Evolutionary conservation across 1,284 basidiomycete species (phyloP).

Genomic region (Papiliotrema flavescens): DNA sequence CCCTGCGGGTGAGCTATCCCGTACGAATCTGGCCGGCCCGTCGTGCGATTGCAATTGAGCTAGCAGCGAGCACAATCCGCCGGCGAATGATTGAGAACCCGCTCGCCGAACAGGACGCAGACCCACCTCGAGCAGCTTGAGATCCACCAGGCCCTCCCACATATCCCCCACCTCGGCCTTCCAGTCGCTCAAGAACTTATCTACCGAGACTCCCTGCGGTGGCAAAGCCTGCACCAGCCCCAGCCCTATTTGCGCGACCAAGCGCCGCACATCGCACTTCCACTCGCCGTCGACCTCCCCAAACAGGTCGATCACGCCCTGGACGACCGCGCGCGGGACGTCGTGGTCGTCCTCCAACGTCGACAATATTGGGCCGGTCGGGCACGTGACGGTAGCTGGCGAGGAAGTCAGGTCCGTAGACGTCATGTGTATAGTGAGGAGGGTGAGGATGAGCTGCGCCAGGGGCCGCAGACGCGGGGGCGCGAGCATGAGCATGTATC

Average conservation of each 20-base stretch:
- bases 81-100: not conserved
- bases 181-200: constrained; percentile 65
- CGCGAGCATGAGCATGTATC: constrained; percentile 53
- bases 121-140: constrained; percentile 65
- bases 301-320: constrained; percentile 74
- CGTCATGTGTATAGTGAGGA: constrained; percentile 52
- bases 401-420: not conserved
- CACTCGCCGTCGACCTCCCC: constrained; percentile 54
- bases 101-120: not conserved
- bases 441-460: constrained; percentile 65
- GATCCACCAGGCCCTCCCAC: constrained; percentile 59
- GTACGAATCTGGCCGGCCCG: too few relatives aligned
- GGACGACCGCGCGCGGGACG: constrained; percentile 58
- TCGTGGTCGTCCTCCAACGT: constrained; percentile 71
- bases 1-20: constrained; percentile 54
- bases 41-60: too few relatives aligned
- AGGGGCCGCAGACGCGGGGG: constrained; percentile 63
- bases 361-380: constrained; percentile 53
- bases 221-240: constrained; percentile 64
- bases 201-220: constrained; percentile 36
- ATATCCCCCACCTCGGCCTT: constrained; percentile 66
- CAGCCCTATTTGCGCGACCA: constrained; percentile 49
- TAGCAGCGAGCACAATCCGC: too few relatives aligned
- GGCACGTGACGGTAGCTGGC: constrained; percentile 21
- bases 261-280: constrained; percentile 23